Base-by-base conservation (phyloP, 495 filamentous ascomycete genomes). In the Parmelia sp. region DNA sequence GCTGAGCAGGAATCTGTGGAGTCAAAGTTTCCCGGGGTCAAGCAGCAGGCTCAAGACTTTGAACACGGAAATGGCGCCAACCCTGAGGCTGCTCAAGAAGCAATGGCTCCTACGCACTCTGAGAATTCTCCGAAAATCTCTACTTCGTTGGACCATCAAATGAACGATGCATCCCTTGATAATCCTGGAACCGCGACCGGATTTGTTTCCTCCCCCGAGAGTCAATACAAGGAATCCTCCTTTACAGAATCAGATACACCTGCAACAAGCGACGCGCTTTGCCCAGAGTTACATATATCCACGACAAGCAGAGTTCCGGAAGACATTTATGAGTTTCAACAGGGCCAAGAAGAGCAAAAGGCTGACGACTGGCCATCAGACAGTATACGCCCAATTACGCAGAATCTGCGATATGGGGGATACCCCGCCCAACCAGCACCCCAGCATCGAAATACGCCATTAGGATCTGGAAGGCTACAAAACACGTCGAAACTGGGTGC, bases 401-500 rank as follows among this genome's bases (percentile, higher is more conserved):
- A 64, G 40, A 64, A 60, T 25, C 44, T 64, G 62, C 62, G 62
- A 27, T 64, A 64, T 53, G 62, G 62, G 31, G 31, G 55, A 27
- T 64, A 59, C 21, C 62, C 55, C 17, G 27, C 80, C 68, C 88
- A 86, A 77, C 85, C 80, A 74, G 78, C 86, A 74, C 80, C 84
- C 68, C 82, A 86, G 66, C 83, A 82, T 69, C 82, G 87, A 75
- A 82, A 79, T 71, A 72, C 76, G 61, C 76, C 78, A 55, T 65
- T 84, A 67, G 82, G 82, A 25, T 83, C 88, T n/a, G 80, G 76
- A 73, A 84, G 88, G 73, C 77, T 92, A 82, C 86, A 85, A 68
- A 89, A 89, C 67, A 87, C 87, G 58, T 89, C 90, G 76, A 77
- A 71, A 35, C 47, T 89, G 72, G 88, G 89, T 91, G 81, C 75